Evolutionary conservation across 192 early-diverging fungal genomes (phyloP), one percentile per base, ranked within the genome.

Genomic region (Allomyces javanicus): DNA sequence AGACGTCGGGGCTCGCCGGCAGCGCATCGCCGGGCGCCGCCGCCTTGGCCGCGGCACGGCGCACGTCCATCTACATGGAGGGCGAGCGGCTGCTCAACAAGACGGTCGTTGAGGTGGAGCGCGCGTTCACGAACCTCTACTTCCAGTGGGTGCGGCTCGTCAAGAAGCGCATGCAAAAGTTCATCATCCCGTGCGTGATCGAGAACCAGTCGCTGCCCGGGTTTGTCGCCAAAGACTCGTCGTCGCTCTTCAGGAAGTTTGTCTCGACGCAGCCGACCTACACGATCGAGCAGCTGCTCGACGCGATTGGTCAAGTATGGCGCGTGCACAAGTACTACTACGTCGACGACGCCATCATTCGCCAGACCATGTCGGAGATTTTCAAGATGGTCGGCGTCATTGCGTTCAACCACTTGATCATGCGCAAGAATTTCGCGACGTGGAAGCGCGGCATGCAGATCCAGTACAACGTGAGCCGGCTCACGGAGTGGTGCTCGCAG

Each of bases 361-460:
- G 87, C 10, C 94, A 96, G 78, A 93, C 96, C 33, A 80, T 96
- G 68, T 93, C 89, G 0, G 96, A 99, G 81, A 72, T 99, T 44
- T 77, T 99, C 62, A 88, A 92, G 67, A 85, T 95, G n/a, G 88
- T 96, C 70, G 95, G 97, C 63, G 89, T 93, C 1, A 86, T 86
- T 1, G 88, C 93, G 1, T 97, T 97, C 72, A 99, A 99, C 80
- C 91, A 97, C 76, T 75, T 99, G 67, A 83, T 99, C 67, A 97
- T 96, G 88, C 83, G 97, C 62, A 89, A 92, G 66, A 96, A 96
- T 81, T 99, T 96, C 68, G 96, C 91, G 79, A 96, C 96, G 24
- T 97, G 94, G 92, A 97, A 99, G 76, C 87, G 96, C 71, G 92
- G 92, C 73, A 93, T 95, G 83, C 97, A 99, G 82, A 94, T 99